These are phyloP conservation scores for Lasiodiplodia citricola DNA, from an alignment of 2,329 filamentous ascomycete species.

Conservation along the genomic window DNA sequence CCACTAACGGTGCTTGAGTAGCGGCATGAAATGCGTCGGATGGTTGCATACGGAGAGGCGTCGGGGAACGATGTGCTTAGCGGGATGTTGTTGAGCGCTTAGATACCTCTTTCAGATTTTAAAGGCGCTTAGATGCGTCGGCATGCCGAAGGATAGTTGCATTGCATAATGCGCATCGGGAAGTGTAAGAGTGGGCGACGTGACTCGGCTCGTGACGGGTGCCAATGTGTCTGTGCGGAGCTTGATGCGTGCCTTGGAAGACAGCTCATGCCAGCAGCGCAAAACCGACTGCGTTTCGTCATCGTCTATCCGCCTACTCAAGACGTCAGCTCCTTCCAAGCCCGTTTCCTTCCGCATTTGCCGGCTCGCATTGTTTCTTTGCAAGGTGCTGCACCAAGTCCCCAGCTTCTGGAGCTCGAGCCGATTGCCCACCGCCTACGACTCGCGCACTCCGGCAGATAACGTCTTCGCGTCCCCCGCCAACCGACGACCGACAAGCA, in stretches of 20 bases:
- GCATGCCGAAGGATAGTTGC: slow-evolving; percentile 12
- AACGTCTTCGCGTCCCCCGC: slow-evolving; percentile 27
- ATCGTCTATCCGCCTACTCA: slow-evolving; percentile 4
- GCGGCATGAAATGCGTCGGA: slow-evolving; percentile 2
- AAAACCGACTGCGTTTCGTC: slow-evolving; percentile 20
- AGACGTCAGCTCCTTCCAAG: neutral
- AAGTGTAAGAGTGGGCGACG: neutral
- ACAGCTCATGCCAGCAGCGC: slow-evolving; percentile 6
- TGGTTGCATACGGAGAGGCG: slow-evolving; percentile 14
- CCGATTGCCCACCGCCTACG: slow-evolving; percentile 8
- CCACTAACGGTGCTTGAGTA: slow-evolving; percentile 30
- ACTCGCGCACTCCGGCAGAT: slow-evolving; percentile 18
- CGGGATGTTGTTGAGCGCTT: neutral
- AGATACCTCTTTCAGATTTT: slow-evolving; percentile 15
- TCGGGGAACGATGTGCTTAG: neutral
- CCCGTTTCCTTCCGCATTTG: neutral
- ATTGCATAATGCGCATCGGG: slow-evolving; percentile 10
- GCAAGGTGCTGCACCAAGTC: slow-evolving; percentile 3
- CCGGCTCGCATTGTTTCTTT: neutral
- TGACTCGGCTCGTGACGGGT: slow-evolving; percentile 10
- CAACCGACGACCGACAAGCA: slow-evolving; percentile 25
- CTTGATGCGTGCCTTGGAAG: slow-evolving; percentile 25
- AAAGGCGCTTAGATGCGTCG: slow-evolving; percentile 11
- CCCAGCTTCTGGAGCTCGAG: slow-evolving; percentile 18
- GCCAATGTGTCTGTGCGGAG: slow-evolving; percentile 25